Evolutionary conservation across 352 stramenopile species (phyloP).

Genomic region (Globisporangium megalacanthum): DNA sequence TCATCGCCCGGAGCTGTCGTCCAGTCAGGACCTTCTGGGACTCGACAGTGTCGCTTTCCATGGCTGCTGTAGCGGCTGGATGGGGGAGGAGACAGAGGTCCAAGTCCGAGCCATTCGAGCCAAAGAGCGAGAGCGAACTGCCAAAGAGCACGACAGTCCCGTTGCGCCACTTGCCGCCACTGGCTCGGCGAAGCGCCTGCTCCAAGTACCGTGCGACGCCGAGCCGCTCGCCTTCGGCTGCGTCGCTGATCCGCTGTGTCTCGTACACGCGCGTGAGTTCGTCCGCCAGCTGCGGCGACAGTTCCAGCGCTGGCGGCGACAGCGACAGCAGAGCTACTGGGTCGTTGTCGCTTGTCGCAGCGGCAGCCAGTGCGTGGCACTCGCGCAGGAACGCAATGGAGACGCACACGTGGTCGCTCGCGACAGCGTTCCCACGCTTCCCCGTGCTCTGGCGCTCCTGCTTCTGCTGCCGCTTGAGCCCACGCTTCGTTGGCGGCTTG

Average conservation of each 20-base stretch:
- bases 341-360: not conserved
- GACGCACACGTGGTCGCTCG: constrained; percentile 36
- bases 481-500: constrained; percentile 10
- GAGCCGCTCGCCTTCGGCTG: constrained; percentile 37
- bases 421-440: constrained; percentile 2
- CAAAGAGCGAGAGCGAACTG: constrained; percentile 74
- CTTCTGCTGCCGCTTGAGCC: constrained; percentile 21
- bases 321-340: not conserved
- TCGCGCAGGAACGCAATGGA: constrained; percentile 46
- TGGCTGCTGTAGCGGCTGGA: not conserved
- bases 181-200: constrained; percentile 28
- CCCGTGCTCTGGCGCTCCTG: constrained; percentile 2
- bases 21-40: constrained; percentile 16
- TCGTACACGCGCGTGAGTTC: constrained; percentile 41
- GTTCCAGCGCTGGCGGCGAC: not conserved
- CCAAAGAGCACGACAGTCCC: constrained; percentile 61
- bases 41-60: not conserved
- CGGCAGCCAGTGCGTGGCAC: constrained; percentile 7
- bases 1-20: constrained; percentile 38
- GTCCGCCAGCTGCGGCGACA: constrained; percentile 6
- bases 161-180: constrained; percentile 47
- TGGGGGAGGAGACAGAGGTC: constrained; percentile 63
- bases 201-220: constrained; percentile 40
- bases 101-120: constrained; percentile 63
- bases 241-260: constrained; percentile 32